These are phyloP conservation scores for Chalara sp. DNA, from an alignment of 2,329 filamentous ascomycete genomes.

Conservation along the genomic window DNA sequence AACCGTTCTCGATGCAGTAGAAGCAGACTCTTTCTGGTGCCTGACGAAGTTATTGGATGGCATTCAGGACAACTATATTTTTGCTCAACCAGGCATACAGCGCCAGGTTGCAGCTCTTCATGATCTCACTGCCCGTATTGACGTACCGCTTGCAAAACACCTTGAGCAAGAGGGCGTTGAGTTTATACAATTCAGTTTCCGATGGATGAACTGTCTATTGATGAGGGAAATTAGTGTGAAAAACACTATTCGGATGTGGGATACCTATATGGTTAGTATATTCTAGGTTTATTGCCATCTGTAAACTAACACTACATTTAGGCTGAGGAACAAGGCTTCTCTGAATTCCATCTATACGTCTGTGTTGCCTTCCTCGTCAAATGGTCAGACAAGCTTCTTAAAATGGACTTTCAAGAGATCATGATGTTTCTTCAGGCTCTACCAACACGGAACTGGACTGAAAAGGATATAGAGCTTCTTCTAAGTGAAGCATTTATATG, in stretches of 20 bases:
- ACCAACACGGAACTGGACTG: slow-evolving; percentile 89
- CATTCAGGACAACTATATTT: slow-evolving; percentile 98
- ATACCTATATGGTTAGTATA: slow-evolving; percentile 82
- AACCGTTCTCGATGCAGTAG: slow-evolving; percentile 88
- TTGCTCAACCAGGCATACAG: slow-evolving; percentile 94
- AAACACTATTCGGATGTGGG: slow-evolving; percentile 99
- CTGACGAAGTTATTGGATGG: slow-evolving; percentile 96
- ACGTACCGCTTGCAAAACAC: slow-evolving; percentile 76
- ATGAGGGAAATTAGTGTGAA: slow-evolving; percentile 97
- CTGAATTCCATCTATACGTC: slow-evolving; percentile 95
- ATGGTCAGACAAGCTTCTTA: slow-evolving; percentile 90
- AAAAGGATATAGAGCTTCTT: slow-evolving; percentile 94
- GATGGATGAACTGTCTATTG: slow-evolving; percentile 98
- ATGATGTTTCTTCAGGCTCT: slow-evolving; percentile 99
- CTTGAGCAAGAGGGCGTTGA: slow-evolving; percentile 87
- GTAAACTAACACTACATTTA: slow-evolving; percentile 31
- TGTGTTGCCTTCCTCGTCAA: slow-evolving; percentile 97
- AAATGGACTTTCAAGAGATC: slow-evolving; percentile 97
- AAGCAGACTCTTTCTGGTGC: slow-evolving; percentile 98
- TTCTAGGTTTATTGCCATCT: slow-evolving; percentile 1
- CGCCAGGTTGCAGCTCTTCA: slow-evolving; percentile 83
- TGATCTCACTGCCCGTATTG: slow-evolving; percentile 87
- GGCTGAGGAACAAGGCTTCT: slow-evolving; percentile 98
- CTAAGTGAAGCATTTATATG: slow-evolving; percentile 97
- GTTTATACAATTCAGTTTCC: slow-evolving; percentile 98